Conservation (phyloP, 345 rosid species). For the Nephelium lappaceum region DNA sequence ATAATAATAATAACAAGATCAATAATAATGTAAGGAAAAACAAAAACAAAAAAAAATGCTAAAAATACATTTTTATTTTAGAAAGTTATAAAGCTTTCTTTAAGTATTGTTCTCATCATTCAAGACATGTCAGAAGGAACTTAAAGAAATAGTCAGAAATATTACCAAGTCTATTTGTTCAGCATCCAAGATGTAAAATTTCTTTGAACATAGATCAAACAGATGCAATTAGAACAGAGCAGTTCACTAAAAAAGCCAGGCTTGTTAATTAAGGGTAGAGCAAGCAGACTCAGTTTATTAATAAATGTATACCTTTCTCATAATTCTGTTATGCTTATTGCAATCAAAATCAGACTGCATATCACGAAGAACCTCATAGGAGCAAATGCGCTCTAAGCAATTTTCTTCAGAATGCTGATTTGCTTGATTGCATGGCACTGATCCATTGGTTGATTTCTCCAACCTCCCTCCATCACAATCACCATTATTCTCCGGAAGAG, state of each 20-base stretch:
- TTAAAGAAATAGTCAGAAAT: not conserved
- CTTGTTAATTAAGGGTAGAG: not conserved
- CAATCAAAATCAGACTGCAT: slow-evolving; percentile 43
- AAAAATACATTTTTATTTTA: not conserved
- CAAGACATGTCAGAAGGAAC: not conserved
- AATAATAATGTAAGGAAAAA: not conserved
- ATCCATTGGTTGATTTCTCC: slow-evolving; percentile 40
- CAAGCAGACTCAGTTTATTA: not conserved
- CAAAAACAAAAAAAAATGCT: not conserved
- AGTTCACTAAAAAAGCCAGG: not conserved
- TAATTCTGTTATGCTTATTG: slow-evolving; percentile 47
- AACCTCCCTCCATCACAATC: slow-evolving; percentile 35
- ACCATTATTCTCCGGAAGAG: slow-evolving; percentile 36
- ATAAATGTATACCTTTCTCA: slow-evolving; percentile 66
- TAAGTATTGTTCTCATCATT: not conserved
- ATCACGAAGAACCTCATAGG: slow-evolving; percentile 84
- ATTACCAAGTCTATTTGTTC: not conserved
- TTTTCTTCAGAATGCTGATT: slow-evolving; percentile 41
- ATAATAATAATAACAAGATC: too few relatives aligned
- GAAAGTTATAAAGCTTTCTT: not conserved
- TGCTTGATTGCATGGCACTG: slow-evolving; percentile 34
- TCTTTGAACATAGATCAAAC: slow-evolving; percentile 1
- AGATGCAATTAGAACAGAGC: slow-evolving; percentile 13
- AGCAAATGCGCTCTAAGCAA: slow-evolving; percentile 67
- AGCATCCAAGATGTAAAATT: not conserved